Percentiles rank a stretch among this genome's conserved stretches.
These are phyloP conservation scores for Colletotrichum spaethianum DNA, from an alignment of 2,329 filamentous ascomycete genomes.

Conservation along the genomic window DNA sequence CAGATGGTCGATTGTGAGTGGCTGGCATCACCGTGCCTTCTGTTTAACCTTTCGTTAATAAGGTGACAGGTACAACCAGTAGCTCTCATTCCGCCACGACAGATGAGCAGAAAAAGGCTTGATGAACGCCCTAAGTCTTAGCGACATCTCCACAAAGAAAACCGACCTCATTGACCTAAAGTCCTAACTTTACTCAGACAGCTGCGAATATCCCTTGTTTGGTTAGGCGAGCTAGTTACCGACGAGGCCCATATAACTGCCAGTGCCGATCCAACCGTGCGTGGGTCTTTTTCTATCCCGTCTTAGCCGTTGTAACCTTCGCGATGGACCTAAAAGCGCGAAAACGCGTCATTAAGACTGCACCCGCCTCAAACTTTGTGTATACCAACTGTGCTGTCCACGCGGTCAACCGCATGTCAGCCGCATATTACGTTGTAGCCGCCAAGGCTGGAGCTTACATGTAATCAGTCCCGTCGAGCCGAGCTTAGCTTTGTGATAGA, in stretches of 20 bases:
- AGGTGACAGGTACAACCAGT: neutral
- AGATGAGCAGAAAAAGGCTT: neutral
- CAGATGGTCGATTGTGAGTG: neutral
- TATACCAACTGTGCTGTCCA: neutral
- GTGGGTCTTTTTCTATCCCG: conserved; percentile 1
- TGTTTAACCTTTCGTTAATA: conserved; percentile 1
- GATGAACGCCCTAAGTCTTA: too few species aligned
- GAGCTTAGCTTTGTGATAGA: neutral
- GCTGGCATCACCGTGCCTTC: neutral
- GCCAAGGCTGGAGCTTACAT: neutral
- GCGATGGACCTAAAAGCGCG: neutral
- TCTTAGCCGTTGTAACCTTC: conserved; percentile 2
- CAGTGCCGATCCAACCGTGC: conserved; percentile 27
- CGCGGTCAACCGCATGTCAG: conserved; percentile 1
- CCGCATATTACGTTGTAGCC: neutral
- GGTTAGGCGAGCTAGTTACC: neutral
- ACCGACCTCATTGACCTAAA: neutral
- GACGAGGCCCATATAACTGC: neutral
- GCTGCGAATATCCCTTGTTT: neutral
- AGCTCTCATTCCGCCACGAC: neutral
- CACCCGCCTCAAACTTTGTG: neutral
- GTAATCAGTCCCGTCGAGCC: neutral
- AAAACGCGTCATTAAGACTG: conserved; percentile 25
- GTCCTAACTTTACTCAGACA: neutral
- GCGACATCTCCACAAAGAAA: conserved; percentile 4